Evolutionary conservation across 805 yeast genomes (phyloP), one percentile per base, ranked within the genome.

Genomic region (Starmerella apis): DNA sequence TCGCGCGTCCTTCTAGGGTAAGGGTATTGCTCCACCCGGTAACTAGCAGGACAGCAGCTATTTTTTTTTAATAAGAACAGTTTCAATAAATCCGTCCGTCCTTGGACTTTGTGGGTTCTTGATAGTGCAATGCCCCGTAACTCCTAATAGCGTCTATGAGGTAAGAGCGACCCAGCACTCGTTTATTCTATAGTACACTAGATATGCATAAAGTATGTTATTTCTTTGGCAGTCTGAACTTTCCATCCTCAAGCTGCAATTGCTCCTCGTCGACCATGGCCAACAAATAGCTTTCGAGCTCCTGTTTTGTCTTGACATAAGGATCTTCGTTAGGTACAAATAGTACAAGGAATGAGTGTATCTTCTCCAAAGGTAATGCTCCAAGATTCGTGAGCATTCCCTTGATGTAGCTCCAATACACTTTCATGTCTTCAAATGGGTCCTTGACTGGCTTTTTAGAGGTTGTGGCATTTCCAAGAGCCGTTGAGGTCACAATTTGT

Each of bases 301-400:
- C 71, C n/a, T 63, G 68, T 46, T 65, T 65, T 2, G 69, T 62
- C 25, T 71, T 63, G 20, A 63, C 63, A 43, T 65, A 69, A 4
- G 73, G 68, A 18, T 67, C 63, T 18, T 76, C 80, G 48, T 68
- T 71, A 2, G 84, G 83, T 1, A 76, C 76, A n/a, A 78, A 68
- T 65, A 76, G 71, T 33, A 67, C 68, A 51, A 80, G 62, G 56
- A 80, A 76, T 16, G 75, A 69, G 50, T 77, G 79, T 28, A 80
- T 74, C 52, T 75, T 68, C 13, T 66, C 70, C 4, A 69, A 59
- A 2, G 77, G 74, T 55, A 77, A 59, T 1, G 73, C 57, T 0
- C 80, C 81, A 39, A 78, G 64, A 53, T 79, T 80, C 3, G 75
- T 75, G 23, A 80, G 64, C 78, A 80, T 78, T 3, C 78, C 79